Evolutionary conservation across 116 monocot genomes (phyloP).

Genomic region (Zostera marina): DNA sequence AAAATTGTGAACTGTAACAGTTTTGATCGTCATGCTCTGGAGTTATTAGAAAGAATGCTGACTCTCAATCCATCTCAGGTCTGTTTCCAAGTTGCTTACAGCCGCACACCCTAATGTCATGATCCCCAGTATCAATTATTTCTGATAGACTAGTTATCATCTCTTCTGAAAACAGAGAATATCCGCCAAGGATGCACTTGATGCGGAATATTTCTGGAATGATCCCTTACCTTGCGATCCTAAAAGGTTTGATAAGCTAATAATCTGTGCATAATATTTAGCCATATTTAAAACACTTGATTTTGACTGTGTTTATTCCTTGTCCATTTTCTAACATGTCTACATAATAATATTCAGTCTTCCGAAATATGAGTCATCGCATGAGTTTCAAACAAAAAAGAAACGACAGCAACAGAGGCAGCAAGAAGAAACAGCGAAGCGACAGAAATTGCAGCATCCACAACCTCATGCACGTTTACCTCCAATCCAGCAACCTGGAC

Average conservation of each 20-base stretch:
- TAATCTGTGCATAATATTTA: background rate
- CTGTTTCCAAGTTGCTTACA: background rate
- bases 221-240: slow-evolving; percentile 96
- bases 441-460: slow-evolving; percentile 79
- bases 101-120: background rate
- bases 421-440: slow-evolving; percentile 76
- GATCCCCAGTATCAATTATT: background rate
- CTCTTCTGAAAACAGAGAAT: slow-evolving; percentile 40
- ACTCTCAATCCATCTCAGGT: slow-evolving; percentile 86
- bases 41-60: slow-evolving; percentile 86
- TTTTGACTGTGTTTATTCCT: too few relatives aligned
- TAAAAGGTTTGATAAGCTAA: slow-evolving; percentile 37
- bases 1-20: slow-evolving; percentile 15
- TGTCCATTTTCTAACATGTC: background rate
- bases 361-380: slow-evolving; percentile 91
- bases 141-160: background rate
- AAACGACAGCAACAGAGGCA: slow-evolving; percentile 93
- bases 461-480: slow-evolving; percentile 81
- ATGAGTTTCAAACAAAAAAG: slow-evolving; percentile 93
- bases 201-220: slow-evolving; percentile 95
- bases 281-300: too few relatives aligned
- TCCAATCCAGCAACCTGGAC: slow-evolving; percentile 71
- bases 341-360: slow-evolving; percentile 23
- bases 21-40: slow-evolving; percentile 92
- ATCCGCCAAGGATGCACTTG: slow-evolving; percentile 88